Evolutionary conservation across 495 filamentous ascomycete genomes (phyloP), one percentile per base, ranked within the genome.

Genomic region (Tuber melanosporum): DNA sequence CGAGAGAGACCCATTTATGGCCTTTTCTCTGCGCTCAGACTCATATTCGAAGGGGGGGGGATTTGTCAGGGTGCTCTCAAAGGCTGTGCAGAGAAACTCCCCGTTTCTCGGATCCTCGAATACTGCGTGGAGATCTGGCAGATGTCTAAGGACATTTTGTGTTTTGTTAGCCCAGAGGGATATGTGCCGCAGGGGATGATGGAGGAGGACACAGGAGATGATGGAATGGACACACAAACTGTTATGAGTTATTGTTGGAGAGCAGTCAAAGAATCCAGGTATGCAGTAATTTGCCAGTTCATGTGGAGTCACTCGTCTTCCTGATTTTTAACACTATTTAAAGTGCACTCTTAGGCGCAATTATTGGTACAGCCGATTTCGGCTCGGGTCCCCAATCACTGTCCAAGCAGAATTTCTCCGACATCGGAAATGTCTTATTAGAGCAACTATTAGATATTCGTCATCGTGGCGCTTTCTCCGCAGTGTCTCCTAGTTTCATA

Each of bases 381-480:
- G 82, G 83, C 8, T 72, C 43, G 36, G 36, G 73, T 3, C 15
- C 43, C 14, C 20, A 49, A 41, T 79, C 86, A 10, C 84, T 89
- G 9, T 82, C 84, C 7, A 73, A 76, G 8, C 80, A 84, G 20
- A 82, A 87, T n/a, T 89, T 91, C 74, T 82, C 85, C 45, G 74
- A 84, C 0, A 89, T 94, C 26, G 94, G 94, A 32, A 84, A 87
- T 32, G 84, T 94, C 0, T 90, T 91, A 69, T 95, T 98, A 80
- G 88, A 87, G 39, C 93, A 98, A 83, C 86, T 99, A 3, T 89
- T 92, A 0, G 91, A 90, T 66, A 88, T 98, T 71, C 89, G 95
- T 19, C 95, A 99, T 83, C 88, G 95, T 76, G 95, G 95, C 72
- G 95, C 95, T 26, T 98, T 98, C 82, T 94, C 94, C 0, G 94